Conservation (phyloP, 176 grass and related monocot species). For the Puccinellia tenuiflora region DNA sequence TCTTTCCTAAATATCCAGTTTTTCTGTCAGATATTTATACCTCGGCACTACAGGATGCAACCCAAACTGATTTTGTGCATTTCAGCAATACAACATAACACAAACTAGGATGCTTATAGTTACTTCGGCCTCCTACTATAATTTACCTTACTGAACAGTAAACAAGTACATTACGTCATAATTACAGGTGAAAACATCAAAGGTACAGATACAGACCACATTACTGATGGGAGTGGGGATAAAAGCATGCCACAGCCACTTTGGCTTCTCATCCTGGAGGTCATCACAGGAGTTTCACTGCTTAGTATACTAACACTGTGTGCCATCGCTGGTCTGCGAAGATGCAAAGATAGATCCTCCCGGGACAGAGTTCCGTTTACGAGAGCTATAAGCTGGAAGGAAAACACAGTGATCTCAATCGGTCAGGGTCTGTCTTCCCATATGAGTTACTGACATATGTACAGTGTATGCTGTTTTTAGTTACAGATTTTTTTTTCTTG, state of each 20-base stretch:
- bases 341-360: slow-evolving; percentile 46
- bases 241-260: slow-evolving; percentile 45
- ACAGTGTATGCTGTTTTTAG: neutral
- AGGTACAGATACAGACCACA: neutral
- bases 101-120: neutral
- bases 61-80: neutral
- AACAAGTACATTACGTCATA: neutral
- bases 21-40: neutral
- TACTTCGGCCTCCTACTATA: neutral
- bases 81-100: neutral
- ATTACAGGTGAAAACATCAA: slow-evolving; percentile 62
- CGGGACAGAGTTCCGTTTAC: slow-evolving; percentile 22
- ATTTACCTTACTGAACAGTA: neutral
- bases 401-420: slow-evolving; percentile 56
- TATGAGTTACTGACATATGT: neutral
- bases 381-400: slow-evolving; percentile 68
- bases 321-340: slow-evolving; percentile 25
- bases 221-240: neutral
- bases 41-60: neutral
- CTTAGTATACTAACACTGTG: slow-evolving; percentile 47
- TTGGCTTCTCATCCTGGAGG: slow-evolving; percentile 86
- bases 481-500: neutral
- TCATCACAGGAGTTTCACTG: slow-evolving; percentile 42
- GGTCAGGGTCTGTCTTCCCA: slow-evolving; percentile 38
- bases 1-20: neutral